These are phyloP conservation scores for Schizosaccharomyces octosporus DNA, from an alignment of 805 yeast genomes.

Conservation along the genomic window DNA sequence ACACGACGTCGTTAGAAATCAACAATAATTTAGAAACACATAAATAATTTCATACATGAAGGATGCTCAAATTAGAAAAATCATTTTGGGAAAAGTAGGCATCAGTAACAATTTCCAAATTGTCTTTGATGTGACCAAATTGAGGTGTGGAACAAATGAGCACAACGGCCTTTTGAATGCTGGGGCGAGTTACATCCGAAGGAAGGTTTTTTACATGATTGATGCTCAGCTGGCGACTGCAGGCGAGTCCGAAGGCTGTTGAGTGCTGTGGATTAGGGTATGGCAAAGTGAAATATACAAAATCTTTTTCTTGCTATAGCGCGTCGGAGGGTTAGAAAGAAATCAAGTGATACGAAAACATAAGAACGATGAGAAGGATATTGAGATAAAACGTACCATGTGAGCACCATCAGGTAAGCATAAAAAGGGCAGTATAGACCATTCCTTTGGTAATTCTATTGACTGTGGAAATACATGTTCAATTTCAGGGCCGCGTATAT, in stretches of 20 bases:
- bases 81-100: constrained; percentile 63
- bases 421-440: constrained; percentile 82
- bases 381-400: constrained; percentile 14
- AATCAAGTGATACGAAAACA: background rate
- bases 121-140: constrained; percentile 64
- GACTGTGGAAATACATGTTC: constrained; percentile 58
- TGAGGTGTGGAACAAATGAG: constrained; percentile 70
- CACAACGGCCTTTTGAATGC: constrained; percentile 78
- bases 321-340: background rate
- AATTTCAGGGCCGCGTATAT: constrained; percentile 21
- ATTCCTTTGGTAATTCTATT: constrained; percentile 21
- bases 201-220: constrained; percentile 31
- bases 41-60: constrained; percentile 16
- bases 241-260: constrained; percentile 84
- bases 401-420: constrained; percentile 94
- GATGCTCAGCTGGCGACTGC: constrained; percentile 60
- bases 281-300: constrained; percentile 29
- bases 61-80: constrained; percentile 43
- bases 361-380: background rate
- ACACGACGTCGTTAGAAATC: constrained; percentile 14
- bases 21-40: constrained; percentile 24
- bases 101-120: constrained; percentile 66
- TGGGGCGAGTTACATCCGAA: constrained; percentile 53
- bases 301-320: constrained; percentile 41
- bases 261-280: constrained; percentile 11